These are phyloP conservation scores for Podospora appendiculata DNA, from an alignment of 495 filamentous ascomycete genomes.

Conservation along the genomic window DNA sequence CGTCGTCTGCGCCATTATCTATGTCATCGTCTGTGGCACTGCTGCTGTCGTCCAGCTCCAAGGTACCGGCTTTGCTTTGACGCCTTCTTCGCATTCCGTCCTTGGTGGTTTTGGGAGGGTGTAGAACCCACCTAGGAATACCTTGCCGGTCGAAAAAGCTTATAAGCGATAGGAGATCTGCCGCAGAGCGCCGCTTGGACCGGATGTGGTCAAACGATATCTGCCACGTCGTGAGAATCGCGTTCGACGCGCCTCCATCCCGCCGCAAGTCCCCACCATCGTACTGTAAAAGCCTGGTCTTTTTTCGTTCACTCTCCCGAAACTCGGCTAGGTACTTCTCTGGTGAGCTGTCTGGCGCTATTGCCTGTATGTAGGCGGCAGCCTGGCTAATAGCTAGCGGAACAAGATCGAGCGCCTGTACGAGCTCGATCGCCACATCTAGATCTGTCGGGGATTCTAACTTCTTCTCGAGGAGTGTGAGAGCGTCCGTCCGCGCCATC, in stretches of 20 bases:
- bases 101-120: too few relatives aligned
- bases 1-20: slow-evolving; percentile 20
- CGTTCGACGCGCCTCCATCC: too few relatives aligned
- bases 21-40: slow-evolving; percentile 14
- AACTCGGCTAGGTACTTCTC: slow-evolving; percentile 33
- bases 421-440: slow-evolving; percentile 17
- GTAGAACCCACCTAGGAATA: too few relatives aligned
- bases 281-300: slow-evolving; percentile 18
- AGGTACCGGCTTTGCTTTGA: slow-evolving; percentile 33
- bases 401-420: slow-evolving; percentile 34
- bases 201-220: too few relatives aligned
- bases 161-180: too few relatives aligned
- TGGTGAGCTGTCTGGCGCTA: slow-evolving; percentile 14
- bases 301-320: slow-evolving; percentile 21
- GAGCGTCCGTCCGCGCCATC: slow-evolving; percentile 17
- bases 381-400: too few relatives aligned
- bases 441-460: slow-evolving; percentile 11
- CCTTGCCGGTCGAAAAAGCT: too few relatives aligned
- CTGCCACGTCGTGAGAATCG: too few relatives aligned
- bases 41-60: slow-evolving; percentile 32
- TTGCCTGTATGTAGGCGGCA: slow-evolving; percentile 39
- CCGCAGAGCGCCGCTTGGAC: too few relatives aligned
- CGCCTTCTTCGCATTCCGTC: too few relatives aligned
- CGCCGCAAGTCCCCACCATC: too few relatives aligned
- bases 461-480: slow-evolving; percentile 22